Evolutionary conservation across 768 basidiomycete species (phyloP).

Genomic region (Leucosporidium creatinivorum): DNA sequence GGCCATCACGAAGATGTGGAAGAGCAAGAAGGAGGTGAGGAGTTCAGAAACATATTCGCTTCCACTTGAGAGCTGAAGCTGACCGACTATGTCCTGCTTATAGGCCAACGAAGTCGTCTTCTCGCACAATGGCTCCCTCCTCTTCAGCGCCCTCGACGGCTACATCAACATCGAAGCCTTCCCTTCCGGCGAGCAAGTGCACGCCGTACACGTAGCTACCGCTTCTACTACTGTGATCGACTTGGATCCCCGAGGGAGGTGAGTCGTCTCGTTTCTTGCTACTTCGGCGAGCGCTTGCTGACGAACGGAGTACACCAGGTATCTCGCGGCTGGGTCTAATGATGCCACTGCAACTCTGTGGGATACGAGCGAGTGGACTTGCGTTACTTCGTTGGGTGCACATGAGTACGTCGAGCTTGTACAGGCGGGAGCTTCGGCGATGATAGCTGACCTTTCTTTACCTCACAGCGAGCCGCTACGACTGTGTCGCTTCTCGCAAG

Average conservation of each 20-base stretch:
- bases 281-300: neutral
- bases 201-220: constrained; percentile 16
- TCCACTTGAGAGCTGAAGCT: neutral
- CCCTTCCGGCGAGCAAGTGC: constrained; percentile 22
- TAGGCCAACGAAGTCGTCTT: constrained; percentile 36
- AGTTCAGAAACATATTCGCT: neutral
- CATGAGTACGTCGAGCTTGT: constrained; percentile 25
- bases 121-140: constrained; percentile 31
- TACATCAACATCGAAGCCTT: constrained; percentile 8
- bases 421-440: neutral
- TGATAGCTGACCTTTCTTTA: neutral
- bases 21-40: constrained; percentile 17
- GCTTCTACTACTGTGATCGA: constrained; percentile 20
- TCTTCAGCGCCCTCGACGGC: constrained; percentile 25
- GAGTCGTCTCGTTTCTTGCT: neutral
- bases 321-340: constrained; percentile 32
- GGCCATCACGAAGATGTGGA: constrained; percentile 8
- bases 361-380: constrained; percentile 34
- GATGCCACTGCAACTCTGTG: constrained; percentile 33
- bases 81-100: neutral
- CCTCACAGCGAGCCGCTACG: constrained; percentile 19
- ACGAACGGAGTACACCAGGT: constrained; percentile 3
- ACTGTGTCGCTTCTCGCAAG: constrained; percentile 22
- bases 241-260: constrained; percentile 35
- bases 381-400: constrained; percentile 18